Evolutionary conservation across 139 green algal genomes (phyloP).

Genomic region (Volvox africanus): DNA sequence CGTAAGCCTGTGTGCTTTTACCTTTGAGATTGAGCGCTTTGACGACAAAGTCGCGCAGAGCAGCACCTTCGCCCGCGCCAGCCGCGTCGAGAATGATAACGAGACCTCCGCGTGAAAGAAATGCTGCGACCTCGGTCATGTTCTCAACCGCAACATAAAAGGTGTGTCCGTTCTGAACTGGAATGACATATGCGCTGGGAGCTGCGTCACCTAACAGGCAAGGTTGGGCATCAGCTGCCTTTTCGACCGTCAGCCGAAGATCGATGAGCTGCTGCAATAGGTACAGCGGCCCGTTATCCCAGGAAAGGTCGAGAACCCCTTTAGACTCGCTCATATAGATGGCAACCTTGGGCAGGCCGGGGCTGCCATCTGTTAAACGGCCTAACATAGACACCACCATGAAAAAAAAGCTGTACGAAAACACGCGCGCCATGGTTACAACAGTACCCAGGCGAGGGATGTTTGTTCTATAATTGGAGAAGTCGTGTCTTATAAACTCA

Average conservation of each 20-base stretch:
- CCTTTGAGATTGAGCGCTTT: not conserved
- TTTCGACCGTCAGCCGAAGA: not conserved
- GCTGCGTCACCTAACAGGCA: conserved; percentile 26
- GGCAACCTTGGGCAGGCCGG: not conserved
- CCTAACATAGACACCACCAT: not conserved
- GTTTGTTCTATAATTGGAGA: no score
- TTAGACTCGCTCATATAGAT: conserved; percentile 18
- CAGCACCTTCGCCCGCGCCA: not conserved
- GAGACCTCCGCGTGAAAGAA: not conserved
- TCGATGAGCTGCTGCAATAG: not conserved
- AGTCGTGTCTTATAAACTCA: no score
- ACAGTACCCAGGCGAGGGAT: no score
- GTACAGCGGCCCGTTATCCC: not conserved
- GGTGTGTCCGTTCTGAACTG: not conserved
- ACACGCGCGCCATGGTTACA: no score
- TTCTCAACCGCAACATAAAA: not conserved
- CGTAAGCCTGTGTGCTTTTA: not conserved
- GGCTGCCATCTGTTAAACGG: not conserved
- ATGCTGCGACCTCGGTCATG: not conserved
- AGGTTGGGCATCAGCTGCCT: conserved; percentile 28
- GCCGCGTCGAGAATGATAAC: not conserved
- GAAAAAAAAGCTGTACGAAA: not conserved
- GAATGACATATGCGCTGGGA: conserved; percentile 43
- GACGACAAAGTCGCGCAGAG: not conserved
- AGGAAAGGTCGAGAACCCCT: conserved; percentile 12